Conservation (phyloP, 441 rosid genomes). For the Melastoma candidum region DNA sequence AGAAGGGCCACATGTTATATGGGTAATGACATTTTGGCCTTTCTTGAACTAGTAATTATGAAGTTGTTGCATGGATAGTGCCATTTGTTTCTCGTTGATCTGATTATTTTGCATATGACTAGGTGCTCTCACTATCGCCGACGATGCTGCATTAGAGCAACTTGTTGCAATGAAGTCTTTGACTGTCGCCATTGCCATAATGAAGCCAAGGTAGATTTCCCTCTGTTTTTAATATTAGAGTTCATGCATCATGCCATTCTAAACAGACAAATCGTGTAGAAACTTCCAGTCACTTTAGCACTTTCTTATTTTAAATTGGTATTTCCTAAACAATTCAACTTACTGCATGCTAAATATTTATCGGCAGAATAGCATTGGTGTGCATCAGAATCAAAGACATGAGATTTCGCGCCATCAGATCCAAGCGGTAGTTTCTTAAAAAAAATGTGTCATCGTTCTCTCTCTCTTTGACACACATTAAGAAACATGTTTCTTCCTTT, state of each 20-base stretch:
- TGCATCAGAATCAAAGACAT: conserved; percentile 56
- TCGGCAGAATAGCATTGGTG: conserved; percentile 51
- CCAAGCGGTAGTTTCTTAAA: conserved; percentile 31
- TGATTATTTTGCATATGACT: conserved; percentile 11
- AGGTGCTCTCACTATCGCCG: conserved; percentile 71
- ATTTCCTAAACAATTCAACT: not conserved
- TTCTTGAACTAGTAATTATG: not conserved
- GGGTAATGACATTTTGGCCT: conserved; percentile 47
- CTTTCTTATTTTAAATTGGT: not conserved
- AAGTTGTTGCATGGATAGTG: not conserved
- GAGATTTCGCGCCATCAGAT: conserved; percentile 79
- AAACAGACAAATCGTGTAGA: not conserved
- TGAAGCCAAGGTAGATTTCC: conserved; percentile 47
- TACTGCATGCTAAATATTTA: conserved; percentile 1
- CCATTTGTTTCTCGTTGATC: not conserved
- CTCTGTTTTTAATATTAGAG: not conserved
- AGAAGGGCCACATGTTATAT: conserved; percentile 49
- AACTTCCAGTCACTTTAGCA: not conserved
- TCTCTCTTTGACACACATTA: conserved; percentile 1
- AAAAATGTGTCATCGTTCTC: conserved; percentile 1
- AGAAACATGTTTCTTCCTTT: not conserved
- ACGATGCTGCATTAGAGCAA: conserved; percentile 74
- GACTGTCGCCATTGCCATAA: conserved; percentile 92
- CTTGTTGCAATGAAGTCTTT: conserved; percentile 77
- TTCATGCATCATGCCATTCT: not conserved